A percentile compares a stretch with the other conserved stretches of the same genome.
Evolutionary conservation across 495 filamentous ascomycete species (phyloP).

Genomic region (Penicillium roqueforti): DNA sequence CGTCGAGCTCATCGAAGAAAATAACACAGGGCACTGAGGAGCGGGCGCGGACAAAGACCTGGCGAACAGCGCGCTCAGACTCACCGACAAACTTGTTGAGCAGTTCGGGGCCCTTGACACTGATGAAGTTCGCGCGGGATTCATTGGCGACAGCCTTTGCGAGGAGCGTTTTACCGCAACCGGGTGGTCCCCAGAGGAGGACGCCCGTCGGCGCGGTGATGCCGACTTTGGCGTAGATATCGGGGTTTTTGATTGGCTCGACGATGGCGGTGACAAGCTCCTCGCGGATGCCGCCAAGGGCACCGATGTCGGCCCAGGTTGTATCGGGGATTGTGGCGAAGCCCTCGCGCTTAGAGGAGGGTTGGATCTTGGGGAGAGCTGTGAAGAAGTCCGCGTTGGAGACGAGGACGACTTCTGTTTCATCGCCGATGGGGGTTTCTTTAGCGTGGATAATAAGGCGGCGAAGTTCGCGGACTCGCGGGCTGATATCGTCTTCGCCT

Average conservation of each 20-base stretch:
- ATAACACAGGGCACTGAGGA: slow-evolving; percentile 87
- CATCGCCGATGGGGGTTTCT: slow-evolving; percentile 44
- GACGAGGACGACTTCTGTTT: slow-evolving; percentile 43
- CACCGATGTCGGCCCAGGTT: slow-evolving; percentile 91
- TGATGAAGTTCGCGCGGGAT: slow-evolving; percentile 94
- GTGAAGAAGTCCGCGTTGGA: slow-evolving; percentile 65
- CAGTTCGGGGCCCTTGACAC: slow-evolving; percentile 91
- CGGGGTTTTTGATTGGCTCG: slow-evolving; percentile 82
- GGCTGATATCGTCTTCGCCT: slow-evolving; percentile 32
- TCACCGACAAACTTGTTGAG: slow-evolving; percentile 96
- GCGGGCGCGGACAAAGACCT: slow-evolving; percentile 86
- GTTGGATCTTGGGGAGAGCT: slow-evolving; percentile 82
- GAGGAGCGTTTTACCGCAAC: slow-evolving; percentile 94
- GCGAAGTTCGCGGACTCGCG: slow-evolving; percentile 46
- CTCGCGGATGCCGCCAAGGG: slow-evolving; percentile 71
- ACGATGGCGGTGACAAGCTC: slow-evolving; percentile 86
- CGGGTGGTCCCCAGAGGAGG: slow-evolving; percentile 93
- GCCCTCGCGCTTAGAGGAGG: slow-evolving; percentile 90
- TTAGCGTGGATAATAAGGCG: slow-evolving; percentile 53
- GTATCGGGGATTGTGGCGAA: slow-evolving; percentile 98
- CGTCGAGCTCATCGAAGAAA: slow-evolving; percentile 97
- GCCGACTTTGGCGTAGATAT: slow-evolving; percentile 73
- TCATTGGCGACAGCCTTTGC: slow-evolving; percentile 97
- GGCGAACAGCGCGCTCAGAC: slow-evolving; percentile 85
- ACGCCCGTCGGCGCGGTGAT: slow-evolving; percentile 88